These are phyloP conservation scores for Sodiomyces alkalinus DNA, from an alignment of 2,329 filamentous ascomycete species.

Conservation along the genomic window DNA sequence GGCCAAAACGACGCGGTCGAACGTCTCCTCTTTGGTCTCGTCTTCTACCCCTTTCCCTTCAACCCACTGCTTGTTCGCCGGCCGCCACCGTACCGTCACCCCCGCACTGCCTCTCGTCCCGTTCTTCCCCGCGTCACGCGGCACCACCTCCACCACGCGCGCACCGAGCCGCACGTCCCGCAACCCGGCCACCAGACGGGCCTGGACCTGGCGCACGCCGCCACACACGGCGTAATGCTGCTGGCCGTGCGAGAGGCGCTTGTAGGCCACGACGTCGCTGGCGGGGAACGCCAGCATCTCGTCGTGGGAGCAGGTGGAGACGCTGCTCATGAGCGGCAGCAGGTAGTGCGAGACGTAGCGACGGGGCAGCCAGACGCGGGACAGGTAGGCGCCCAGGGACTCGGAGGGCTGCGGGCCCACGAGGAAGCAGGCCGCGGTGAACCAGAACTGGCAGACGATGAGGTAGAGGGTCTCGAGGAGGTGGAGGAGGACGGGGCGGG, in stretches of 20 bases:
- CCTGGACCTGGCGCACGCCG: slow-evolving; percentile 33
- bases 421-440: slow-evolving; percentile 34
- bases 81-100: slow-evolving; percentile 22
- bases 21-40: slow-evolving; percentile 16
- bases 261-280: slow-evolving; percentile 34
- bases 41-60: no score
- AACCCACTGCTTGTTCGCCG: no score
- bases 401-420: slow-evolving; percentile 25
- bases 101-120: slow-evolving; percentile 6
- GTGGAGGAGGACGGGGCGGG: slow-evolving; percentile 20
- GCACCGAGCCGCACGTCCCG: slow-evolving; percentile 22
- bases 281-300: slow-evolving; percentile 36
- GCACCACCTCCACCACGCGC: slow-evolving; percentile 19
- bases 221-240: slow-evolving; percentile 34
- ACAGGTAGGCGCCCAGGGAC: slow-evolving; percentile 30
- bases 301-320: slow-evolving; percentile 37
- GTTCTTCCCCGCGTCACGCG: slow-evolving; percentile 3
- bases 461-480: slow-evolving; percentile 28
- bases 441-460: slow-evolving; percentile 35
- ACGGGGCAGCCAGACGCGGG: slow-evolving; percentile 31
- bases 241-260: slow-evolving; percentile 26
- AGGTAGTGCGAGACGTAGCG: slow-evolving; percentile 33
- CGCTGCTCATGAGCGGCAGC: slow-evolving; percentile 36
- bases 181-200: slow-evolving; percentile 24
- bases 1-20: slow-evolving; percentile 37